Conservation (phyloP, 371 early-diverging fungal genomes). For the Phascolomyces articulosus region DNA sequence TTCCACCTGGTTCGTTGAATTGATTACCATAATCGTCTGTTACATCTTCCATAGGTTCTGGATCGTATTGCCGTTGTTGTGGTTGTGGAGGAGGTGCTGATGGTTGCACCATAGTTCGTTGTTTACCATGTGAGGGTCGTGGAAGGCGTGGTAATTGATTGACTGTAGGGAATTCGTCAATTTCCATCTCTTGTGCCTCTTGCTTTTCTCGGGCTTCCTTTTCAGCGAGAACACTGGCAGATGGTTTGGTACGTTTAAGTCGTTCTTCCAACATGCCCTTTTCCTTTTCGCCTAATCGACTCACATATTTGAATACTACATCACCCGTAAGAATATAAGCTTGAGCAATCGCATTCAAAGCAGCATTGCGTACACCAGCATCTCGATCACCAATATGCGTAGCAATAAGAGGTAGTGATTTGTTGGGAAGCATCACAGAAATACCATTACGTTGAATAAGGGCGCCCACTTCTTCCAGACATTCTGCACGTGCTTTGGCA, state of each 20-base stretch:
- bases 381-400: constrained; percentile 82
- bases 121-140: constrained; percentile 35
- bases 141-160: constrained; percentile 31
- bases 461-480: constrained; percentile 78
- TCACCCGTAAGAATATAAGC: constrained; percentile 77
- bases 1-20: constrained; percentile 17
- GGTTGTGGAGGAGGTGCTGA: constrained; percentile 19
- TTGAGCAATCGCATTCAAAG: constrained; percentile 72
- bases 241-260: constrained; percentile 60
- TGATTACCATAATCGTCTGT: constrained; percentile 38
- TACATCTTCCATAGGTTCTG: constrained; percentile 58
- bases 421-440: constrained; percentile 67
- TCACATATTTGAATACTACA: constrained; percentile 71
- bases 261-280: constrained; percentile 78
- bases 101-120: constrained; percentile 25
- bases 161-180: constrained; percentile 41
- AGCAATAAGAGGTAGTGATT: constrained; percentile 74
- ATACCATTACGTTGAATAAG: constrained; percentile 80
- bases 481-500: constrained; percentile 81
- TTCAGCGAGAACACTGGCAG: constrained; percentile 41
- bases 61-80: constrained; percentile 28
- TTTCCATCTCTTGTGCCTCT: constrained; percentile 44
- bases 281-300: constrained; percentile 80
- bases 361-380: constrained; percentile 79
- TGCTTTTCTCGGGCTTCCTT: constrained; percentile 29